Conservation (phyloP, 1,284 basidiomycete genomes). For the Neonothopanus nambi region DNA sequence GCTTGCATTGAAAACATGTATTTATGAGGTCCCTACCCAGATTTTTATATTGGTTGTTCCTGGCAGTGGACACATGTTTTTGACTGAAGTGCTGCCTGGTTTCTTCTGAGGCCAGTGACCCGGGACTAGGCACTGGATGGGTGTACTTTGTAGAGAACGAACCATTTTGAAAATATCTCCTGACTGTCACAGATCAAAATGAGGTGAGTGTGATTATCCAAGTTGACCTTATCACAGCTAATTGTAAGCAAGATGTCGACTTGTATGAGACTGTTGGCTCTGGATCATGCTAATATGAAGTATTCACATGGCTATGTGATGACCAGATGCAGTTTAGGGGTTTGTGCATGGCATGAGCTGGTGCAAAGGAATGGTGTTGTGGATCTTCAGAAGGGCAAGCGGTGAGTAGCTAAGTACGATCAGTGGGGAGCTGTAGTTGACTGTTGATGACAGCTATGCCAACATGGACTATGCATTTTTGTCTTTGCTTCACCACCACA, state of each 20-base stretch:
- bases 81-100: not conserved
- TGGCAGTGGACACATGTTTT: slow-evolving; percentile 6
- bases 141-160: slow-evolving; percentile 2
- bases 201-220: no score
- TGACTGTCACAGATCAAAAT: not conserved
- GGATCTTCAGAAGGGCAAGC: no score
- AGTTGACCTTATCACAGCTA: no score
- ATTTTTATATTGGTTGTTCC: not conserved
- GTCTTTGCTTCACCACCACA: no score
- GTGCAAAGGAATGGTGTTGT: slow-evolving; percentile 3
- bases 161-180: not conserved
- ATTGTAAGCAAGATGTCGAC: no score
- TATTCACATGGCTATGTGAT: not conserved
- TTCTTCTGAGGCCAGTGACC: not conserved
- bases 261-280: no score
- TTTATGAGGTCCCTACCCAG: not conserved
- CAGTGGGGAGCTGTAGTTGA: not conserved
- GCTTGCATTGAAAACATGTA: not conserved
- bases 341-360: no score
- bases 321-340: not conserved
- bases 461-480: no score
- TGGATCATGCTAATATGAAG: no score
- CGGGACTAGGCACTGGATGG: not conserved
- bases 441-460: slow-evolving; percentile 11
- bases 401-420: no score